Evolutionary conservation across 108 stramenopile species (phyloP), one percentile per base, ranked within the genome.

Genomic region (Nitzschia sp.): DNA sequence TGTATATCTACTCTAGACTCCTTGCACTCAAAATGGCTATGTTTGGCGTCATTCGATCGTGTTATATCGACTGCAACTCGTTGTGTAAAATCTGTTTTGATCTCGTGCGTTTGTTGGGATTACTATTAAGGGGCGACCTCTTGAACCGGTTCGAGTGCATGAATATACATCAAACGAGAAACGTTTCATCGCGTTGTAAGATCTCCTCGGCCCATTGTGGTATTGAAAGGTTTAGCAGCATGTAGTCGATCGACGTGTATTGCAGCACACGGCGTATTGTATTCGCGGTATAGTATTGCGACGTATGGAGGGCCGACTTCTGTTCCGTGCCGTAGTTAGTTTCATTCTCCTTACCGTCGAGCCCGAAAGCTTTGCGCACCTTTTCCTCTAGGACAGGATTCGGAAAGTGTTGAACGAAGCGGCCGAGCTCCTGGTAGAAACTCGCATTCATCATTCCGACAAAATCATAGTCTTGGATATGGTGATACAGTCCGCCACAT

Each of bases 201-300:
- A 88, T 88, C 35, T 83, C 72, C 57, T 70, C 59, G 0, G 87
- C 85, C 87, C 85, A 88, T 19, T 64, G 57, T 6, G 87, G 85
- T 18, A 88, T 72, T 3, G 75, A 42, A 47, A 88, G 28, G 8
- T 72, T 66, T 38, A 85, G 58, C 17, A 66, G 32, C 0, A 84
- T 62, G 57, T 85, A 88, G 72, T 88, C 87, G 23, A 88, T 80
- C 11, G 87, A 74, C 29, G 71, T 55, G 68, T 84, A 86, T 71
- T 89, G 78, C 56, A 89, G 46, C 6, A 76, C 85, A 17, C 72
- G 70, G 33, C 79, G 71, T 23, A 89, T 71, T 21, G 79, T 72
- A 17, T 73, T 45, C 5, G 87, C 66, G n/a, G 85, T 82, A 57
- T 84, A 88, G 67, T 81, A 89, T 6, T 60, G 59, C 0, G 35